Conservation (phyloP, 495 filamentous ascomycete genomes). For the Xylaria palmicola region DNA sequence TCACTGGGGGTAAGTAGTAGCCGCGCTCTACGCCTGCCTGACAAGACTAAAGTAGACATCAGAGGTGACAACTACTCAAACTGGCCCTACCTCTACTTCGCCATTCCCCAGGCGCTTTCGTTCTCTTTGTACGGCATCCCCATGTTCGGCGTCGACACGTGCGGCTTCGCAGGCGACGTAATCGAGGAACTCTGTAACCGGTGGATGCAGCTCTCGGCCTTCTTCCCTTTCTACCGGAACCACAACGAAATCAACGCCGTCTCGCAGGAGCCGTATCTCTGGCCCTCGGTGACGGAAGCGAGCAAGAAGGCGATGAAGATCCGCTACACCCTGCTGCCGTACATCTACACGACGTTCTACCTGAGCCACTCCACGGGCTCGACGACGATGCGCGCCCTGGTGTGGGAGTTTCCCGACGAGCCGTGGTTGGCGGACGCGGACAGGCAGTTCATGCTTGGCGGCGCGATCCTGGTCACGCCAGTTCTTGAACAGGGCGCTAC, state of each 20-base stretch:
- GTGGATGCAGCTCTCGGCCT: conserved; percentile 85
- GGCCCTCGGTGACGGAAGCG: conserved; percentile 67
- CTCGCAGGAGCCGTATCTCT: conserved; percentile 74
- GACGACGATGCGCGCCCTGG: conserved; percentile 77
- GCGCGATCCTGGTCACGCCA: conserved; percentile 68
- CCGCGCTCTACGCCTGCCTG: not conserved
- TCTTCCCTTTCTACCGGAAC: conserved; percentile 88
- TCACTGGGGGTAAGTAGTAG: conserved; percentile 65
- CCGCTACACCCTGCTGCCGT: conserved; percentile 71
- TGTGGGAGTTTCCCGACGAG: conserved; percentile 83
- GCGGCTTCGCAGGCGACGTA: conserved; percentile 72
- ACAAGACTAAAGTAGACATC: not conserved
- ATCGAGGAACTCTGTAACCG: conserved; percentile 76
- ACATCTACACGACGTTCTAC: conserved; percentile 80
- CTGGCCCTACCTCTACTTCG: conserved; percentile 71
- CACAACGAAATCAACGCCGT: conserved; percentile 67
- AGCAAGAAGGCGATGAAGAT: conserved; percentile 68
- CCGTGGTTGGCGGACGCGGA: conserved; percentile 65
- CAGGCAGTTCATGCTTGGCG: conserved; percentile 76
- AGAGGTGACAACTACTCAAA: conserved; percentile 70
- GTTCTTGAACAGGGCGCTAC: conserved; percentile 65
- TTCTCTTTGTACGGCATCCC: conserved; percentile 83
- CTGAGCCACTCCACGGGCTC: conserved; percentile 64
- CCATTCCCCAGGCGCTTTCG: conserved; percentile 76
- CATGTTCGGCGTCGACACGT: conserved; percentile 84